Evolutionary conservation across 257 asterid species (phyloP), one percentile per base, ranked within the genome.

Genomic region (Plantago ovata): DNA sequence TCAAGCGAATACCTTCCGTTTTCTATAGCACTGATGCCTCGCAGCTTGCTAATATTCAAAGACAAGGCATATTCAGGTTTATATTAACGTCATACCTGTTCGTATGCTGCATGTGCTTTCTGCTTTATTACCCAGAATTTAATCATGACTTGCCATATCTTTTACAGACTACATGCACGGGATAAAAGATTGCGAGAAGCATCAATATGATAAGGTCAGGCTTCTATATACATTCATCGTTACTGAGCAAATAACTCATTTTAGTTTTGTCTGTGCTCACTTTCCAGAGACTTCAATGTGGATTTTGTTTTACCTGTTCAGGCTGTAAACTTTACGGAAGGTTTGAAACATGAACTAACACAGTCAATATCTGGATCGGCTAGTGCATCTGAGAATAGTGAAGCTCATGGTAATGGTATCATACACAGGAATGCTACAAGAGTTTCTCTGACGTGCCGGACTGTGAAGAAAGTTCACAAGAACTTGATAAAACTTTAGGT

Each of bases 381-480:
- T 72, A 48, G n/a, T 22, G 70, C 56, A 32, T 32, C 21, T 46
- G 73, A 52, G 52, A 46, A 44, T 47, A 59, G 71, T 13, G 75
- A 65, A 62, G 66, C 63, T 51, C 72, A 58, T 69, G 65, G 69
- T 45, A 75, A 60, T 48, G 44, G 41, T 64, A 65, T 63, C 44
- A 76, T 87, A 69, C 79, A 63, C 71, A 76, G 98, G 81, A 81
- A 82, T 65, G 36, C 62, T 28, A 77, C 84, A 50, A 73, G 98
- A 79, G 70, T 89, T 74, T 93, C 98, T 52, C 83, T 92, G 71
- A 93, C 97, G 4, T 86, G 98, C 63, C 86, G 98, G 43, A 60
- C 74, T 22, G 95, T 93, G 61, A 74, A 73, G 5, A 88, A 77
- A 78, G 95, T 76, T 62, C 88, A 56, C 74, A 86, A 76, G 61